Conservation (phyloP, 257 asterid species). For the Capsicum chinense region DNA sequence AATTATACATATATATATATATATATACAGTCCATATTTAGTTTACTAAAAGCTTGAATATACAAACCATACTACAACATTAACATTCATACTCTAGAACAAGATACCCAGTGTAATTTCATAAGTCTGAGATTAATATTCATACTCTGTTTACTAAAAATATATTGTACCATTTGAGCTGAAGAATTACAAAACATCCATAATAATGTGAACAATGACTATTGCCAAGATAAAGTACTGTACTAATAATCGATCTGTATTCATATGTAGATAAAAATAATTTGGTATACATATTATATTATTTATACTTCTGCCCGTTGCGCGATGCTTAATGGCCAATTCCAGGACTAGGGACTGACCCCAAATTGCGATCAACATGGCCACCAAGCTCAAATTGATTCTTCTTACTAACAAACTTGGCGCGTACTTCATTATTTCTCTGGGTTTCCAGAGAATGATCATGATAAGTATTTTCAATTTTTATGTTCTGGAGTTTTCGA, state of each 20-base stretch:
- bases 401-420: not conserved
- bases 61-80: too few species aligned
- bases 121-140: not conserved
- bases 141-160: not conserved
- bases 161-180: not conserved
- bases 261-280: not conserved
- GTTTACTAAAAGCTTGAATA: too few species aligned
- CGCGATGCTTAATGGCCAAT: not conserved
- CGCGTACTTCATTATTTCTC: slow-evolving; percentile 19
- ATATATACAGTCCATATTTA: too few species aligned
- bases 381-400: not conserved
- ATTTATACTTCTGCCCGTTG: not conserved
- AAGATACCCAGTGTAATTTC: not conserved
- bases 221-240: not conserved
- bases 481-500: not conserved
- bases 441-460: not conserved
- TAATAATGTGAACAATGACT: not conserved
- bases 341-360: slow-evolving; percentile 35
- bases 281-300: not conserved
- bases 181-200: not conserved
- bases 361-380: slow-evolving; percentile 11
- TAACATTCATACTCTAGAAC: not conserved
- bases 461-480: not conserved
- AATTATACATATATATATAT: too few species aligned
- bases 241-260: not conserved